phyloP scores from a whole-genome alignment of 2,329 filamentous ascomycete species.

The Cytospora leucostoma region DNA sequence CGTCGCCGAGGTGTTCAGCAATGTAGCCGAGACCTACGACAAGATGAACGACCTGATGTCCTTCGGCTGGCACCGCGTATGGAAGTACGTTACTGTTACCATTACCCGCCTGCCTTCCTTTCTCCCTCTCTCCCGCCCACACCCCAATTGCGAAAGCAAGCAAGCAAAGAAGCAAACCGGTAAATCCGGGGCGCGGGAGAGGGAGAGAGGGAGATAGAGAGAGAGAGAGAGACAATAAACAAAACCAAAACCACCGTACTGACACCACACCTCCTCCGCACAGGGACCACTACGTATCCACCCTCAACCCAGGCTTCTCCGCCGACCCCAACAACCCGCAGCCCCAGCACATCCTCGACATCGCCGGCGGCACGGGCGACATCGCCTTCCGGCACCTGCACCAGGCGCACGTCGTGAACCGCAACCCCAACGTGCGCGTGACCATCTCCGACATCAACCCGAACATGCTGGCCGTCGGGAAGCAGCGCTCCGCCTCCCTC shows the following conservation, averaged over 20 bases:
- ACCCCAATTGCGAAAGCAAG: neutral
- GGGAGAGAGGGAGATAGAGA: neutral
- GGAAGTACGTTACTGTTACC: constrained; percentile 62
- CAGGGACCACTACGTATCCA: constrained; percentile 87
- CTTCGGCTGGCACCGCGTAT: constrained; percentile 90
- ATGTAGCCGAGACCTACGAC: constrained; percentile 91
- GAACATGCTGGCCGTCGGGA: constrained; percentile 53
- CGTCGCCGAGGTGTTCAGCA: constrained; percentile 91
- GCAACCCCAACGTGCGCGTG: constrained; percentile 52
- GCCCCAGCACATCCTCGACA: constrained; percentile 80
- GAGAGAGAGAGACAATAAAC: neutral
- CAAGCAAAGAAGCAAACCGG: constrained; percentile 20
- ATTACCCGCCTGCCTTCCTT: too few relatives aligned
- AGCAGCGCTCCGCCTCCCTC: constrained; percentile 42
- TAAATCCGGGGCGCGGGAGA: too few relatives aligned
- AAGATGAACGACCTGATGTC: constrained; percentile 99
- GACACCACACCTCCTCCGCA: constrained; percentile 12
- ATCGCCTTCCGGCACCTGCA: constrained; percentile 96
- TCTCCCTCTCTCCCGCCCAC: constrained; percentile 4
- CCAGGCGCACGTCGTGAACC: constrained; percentile 80
- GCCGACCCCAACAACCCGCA: constrained; percentile 45
- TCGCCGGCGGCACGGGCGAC: constrained; percentile 95
- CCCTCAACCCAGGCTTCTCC: constrained; percentile 76
- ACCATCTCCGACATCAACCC: constrained; percentile 47
- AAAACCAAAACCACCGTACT: constrained; percentile 3